Conservation (phyloP, 2,329 filamentous ascomycete species). For the Apiospora sp. region DNA sequence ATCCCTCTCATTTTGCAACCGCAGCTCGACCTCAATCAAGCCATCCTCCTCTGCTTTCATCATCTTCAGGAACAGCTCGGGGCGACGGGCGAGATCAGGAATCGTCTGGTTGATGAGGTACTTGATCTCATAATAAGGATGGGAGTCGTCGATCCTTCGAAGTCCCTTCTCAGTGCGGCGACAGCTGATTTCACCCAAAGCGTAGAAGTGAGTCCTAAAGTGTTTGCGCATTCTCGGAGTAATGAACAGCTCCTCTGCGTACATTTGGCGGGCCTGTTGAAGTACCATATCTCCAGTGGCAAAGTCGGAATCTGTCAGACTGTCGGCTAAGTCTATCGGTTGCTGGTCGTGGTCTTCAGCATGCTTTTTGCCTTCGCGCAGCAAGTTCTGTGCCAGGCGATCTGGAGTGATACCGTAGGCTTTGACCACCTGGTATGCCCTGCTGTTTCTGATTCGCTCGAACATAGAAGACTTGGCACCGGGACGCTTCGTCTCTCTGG, state of each 20-base stretch:
- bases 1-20: conserved; percentile 76
- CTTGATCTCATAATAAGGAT: conserved; percentile 98
- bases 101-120: conserved; percentile 92
- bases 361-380: conserved; percentile 80
- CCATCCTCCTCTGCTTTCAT: conserved; percentile 96
- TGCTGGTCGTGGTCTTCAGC: conserved; percentile 83
- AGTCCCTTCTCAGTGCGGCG: conserved; percentile 92
- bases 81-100: conserved; percentile 78
- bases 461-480: conserved; percentile 83
- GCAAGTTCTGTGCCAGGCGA: conserved; percentile 84
- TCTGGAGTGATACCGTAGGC: conserved; percentile 92
- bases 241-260: conserved; percentile 86
- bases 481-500: conserved; percentile 77
- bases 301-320: conserved; percentile 76
- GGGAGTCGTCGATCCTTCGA: conserved; percentile 90
- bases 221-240: conserved; percentile 91
- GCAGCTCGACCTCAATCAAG: conserved; percentile 83
- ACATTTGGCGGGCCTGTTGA: conserved; percentile 83
- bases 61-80: conserved; percentile 95
- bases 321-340: conserved; percentile 88
- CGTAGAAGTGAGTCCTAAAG: conserved; percentile 84
- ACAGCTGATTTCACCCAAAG: conserved; percentile 84
- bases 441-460: conserved; percentile 83
- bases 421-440: conserved; percentile 81
- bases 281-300: conserved; percentile 79